Conservation (phyloP, 768 basidiomycete genomes). For the Phaffia australis region DNA sequence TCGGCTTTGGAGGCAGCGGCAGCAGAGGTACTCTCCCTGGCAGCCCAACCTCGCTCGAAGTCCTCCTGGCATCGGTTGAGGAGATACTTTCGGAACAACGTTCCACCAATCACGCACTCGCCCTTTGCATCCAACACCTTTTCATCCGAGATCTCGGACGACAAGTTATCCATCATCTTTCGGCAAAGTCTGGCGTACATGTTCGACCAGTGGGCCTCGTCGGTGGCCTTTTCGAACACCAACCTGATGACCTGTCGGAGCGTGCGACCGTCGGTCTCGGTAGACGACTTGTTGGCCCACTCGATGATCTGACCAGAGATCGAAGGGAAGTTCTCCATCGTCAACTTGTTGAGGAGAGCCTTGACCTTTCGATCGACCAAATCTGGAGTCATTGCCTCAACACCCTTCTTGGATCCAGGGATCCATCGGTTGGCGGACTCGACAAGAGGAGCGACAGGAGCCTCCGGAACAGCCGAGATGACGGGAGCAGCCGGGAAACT, state of each 20-base stretch:
- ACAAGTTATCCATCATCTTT: constrained; percentile 91
- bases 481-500: constrained; percentile 20
- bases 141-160: constrained; percentile 75
- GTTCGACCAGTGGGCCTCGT: constrained; percentile 88
- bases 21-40: constrained; percentile 72
- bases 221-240: constrained; percentile 94
- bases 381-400: constrained; percentile 63
- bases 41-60: constrained; percentile 90
- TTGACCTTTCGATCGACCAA: constrained; percentile 89
- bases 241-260: constrained; percentile 92
- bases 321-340: constrained; percentile 90
- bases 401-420: constrained; percentile 38
- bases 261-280: constrained; percentile 85
- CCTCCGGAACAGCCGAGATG: constrained; percentile 40
- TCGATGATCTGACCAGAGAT: constrained; percentile 89
- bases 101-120: constrained; percentile 82
- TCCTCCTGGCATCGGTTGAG: constrained; percentile 95
- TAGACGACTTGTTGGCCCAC: constrained; percentile 88
- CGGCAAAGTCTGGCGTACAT: constrained; percentile 95
- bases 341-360: constrained; percentile 82
- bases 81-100: constrained; percentile 92
- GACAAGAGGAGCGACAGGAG: constrained; percentile 63
- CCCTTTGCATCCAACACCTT: constrained; percentile 69
- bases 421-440: constrained; percentile 76
- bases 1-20: constrained; percentile 74